Evolutionary conservation across 106 monocot species (phyloP).

Genomic region (Allium sativum): DNA sequence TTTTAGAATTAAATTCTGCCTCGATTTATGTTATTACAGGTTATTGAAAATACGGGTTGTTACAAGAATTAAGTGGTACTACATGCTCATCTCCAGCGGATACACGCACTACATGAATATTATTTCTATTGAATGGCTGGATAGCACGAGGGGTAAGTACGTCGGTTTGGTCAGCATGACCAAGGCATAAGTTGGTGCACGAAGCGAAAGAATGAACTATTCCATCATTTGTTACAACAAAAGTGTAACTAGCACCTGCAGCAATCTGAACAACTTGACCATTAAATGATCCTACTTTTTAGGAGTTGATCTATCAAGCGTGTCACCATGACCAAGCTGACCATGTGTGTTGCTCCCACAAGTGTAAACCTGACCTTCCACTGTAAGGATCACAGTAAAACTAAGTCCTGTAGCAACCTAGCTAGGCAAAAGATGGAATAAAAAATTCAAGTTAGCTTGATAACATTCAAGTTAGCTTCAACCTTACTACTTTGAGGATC

Average conservation of each 20-base stretch:
- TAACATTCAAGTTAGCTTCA: too few species aligned
- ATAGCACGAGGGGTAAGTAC: constrained; percentile 69
- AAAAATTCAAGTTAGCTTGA: too few species aligned
- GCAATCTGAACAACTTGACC: constrained; percentile 64
- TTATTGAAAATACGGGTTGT: too few species aligned
- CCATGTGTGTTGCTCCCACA: constrained; percentile 90
- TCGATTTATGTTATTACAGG: too few species aligned
- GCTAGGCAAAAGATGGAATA: constrained; percentile 4
- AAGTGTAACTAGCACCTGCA: constrained; percentile 79
- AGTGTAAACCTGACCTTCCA: constrained; percentile 61
- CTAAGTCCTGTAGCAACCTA: constrained; percentile 93
- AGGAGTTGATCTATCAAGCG: constrained; percentile 57
- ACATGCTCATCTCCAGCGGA: too few species aligned
- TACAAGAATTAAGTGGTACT: constrained; percentile 87
- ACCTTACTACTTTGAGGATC: too few species aligned
- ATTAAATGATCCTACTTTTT: constrained; percentile 40
- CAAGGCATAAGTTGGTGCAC: constrained; percentile 90
- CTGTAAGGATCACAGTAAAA: constrained; percentile 70
- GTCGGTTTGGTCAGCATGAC: constrained; percentile 84
- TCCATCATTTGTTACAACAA: constrained; percentile 75
- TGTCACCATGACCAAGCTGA: constrained; percentile 91
- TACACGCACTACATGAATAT: constrained; percentile 70
- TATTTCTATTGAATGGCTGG: constrained; percentile 56
- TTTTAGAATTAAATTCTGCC: too few species aligned
- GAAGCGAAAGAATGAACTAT: constrained; percentile 81